phyloP scores from a whole-genome alignment of 352 stramenopile species.

The Phytophthora macrochlamydospora region DNA sequence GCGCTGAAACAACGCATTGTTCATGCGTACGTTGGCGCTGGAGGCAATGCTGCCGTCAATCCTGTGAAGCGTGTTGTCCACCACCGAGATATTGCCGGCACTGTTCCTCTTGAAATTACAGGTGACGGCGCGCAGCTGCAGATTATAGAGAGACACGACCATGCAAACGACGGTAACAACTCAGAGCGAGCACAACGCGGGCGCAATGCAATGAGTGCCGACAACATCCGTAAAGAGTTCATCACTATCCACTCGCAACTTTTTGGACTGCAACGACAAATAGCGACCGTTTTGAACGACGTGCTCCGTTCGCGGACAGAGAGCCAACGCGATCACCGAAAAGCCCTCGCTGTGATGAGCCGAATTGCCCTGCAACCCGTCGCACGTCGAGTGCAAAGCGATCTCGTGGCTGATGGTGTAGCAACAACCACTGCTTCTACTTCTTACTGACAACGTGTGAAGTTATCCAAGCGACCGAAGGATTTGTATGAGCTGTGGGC shows the following conservation, averaged over 20 bases:
- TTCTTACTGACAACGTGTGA: background rate
- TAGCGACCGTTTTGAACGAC: constrained; percentile 8
- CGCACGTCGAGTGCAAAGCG: background rate
- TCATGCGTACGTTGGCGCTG: background rate
- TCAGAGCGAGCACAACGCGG: background rate
- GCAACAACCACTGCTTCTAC: too few species aligned
- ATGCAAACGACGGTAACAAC: background rate
- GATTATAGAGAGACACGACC: background rate
- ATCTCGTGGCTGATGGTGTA: too few species aligned
- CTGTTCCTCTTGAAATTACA: background rate
- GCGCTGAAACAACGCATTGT: background rate
- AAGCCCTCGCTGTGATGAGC: background rate
- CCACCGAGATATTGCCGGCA: too few species aligned
- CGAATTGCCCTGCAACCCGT: background rate
- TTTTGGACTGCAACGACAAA: background rate
- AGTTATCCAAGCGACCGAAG: constrained; percentile 10
- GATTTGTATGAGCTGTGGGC: constrained; percentile 11
- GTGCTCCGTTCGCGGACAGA: background rate
- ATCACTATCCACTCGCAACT: constrained; percentile 10
- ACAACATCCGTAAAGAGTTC: constrained; percentile 4
- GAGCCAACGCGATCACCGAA: background rate
- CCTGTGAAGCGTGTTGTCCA: background rate
- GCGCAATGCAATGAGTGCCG: background rate
- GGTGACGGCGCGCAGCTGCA: background rate
- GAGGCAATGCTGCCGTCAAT: background rate